Evolutionary conservation across 805 yeast species (phyloP).

Genomic region (Tetrapisispora phaffii): DNA sequence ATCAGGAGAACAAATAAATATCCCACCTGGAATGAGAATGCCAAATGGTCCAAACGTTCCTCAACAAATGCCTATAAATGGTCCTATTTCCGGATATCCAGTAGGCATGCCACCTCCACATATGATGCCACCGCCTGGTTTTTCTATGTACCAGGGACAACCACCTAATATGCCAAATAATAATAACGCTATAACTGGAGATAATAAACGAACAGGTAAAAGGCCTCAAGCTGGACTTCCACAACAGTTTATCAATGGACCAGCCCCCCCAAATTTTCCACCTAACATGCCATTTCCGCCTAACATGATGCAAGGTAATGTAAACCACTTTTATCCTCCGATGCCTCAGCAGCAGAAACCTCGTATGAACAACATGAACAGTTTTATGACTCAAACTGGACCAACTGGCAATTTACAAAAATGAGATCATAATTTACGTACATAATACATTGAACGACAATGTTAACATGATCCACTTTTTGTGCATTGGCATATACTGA

Average conservation of each 20-base stretch:
- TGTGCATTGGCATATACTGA: background rate
- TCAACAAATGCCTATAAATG: constrained; percentile 11
- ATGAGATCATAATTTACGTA: background rate
- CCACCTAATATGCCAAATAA: constrained; percentile 1
- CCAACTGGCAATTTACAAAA: background rate
- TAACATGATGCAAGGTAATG: constrained; percentile 14
- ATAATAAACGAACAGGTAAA: background rate
- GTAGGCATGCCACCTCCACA: constrained; percentile 17
- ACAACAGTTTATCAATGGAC: constrained; percentile 20
- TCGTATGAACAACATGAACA: background rate
- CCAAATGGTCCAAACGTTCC: constrained; percentile 3
- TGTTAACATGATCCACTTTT: background rate
- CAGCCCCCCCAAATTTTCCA: constrained; percentile 26
- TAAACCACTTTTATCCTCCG: constrained; percentile 4
- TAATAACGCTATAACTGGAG: background rate
- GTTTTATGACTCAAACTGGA: constrained; percentile 3
- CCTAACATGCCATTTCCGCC: constrained; percentile 23
- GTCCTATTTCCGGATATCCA: constrained; percentile 10
- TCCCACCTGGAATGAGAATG: constrained; percentile 9
- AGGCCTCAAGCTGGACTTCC: constrained; percentile 6
- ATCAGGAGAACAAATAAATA: constrained; percentile 1
- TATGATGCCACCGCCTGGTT: constrained; percentile 18
- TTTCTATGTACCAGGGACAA: constrained; percentile 10
- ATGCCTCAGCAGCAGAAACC: constrained; percentile 1
- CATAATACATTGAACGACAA: background rate